Evolutionary conservation across 1,284 basidiomycete species (phyloP), one percentile per base, ranked within the genome.

Genomic region (Apiotrichum mycotoxinovorans): DNA sequence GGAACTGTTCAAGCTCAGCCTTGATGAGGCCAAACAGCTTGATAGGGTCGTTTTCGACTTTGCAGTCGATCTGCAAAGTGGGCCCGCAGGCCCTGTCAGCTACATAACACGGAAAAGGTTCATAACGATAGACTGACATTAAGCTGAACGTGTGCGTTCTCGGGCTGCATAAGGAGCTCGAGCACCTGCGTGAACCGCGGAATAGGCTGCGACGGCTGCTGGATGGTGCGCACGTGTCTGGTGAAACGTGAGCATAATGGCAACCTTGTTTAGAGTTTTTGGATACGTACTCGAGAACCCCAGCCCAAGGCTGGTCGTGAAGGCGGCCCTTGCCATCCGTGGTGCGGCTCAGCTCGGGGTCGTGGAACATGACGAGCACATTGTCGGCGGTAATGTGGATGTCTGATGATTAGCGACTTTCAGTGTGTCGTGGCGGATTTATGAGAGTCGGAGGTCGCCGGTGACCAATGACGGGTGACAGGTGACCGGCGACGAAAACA

Each of bases 361-460:
- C 94, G 75, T 97, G 93, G 78, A 95, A 96, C 90, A 98, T 93
- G 61, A 98, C 78, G 48, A 98, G 88, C 49, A 91, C 85, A 68
- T 87, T 82, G 79, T 98, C 95, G 64, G 83, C 78, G 51, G 94
- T 94, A 72, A 97, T 88, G 78, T 98, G 95, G 65, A 98, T 92
- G 83, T 98, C 94, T 93, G 84, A 65, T 8, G 8, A 20, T 23
- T 48, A 15, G 34, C 18, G 10, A 10, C 4, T 41, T 9, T 38
- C 12, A 17, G 4, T 18, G 49, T 34, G 37, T 35, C 27, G 33
- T 48, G 12, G 30, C 30, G 30, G 30, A 30, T 18, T 11, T 34
- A 52, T 46, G 8, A 20, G n/a, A 17, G 20, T 18, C 42, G 54
- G 49, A n/a, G 37, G 79, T 98, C 95, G 64, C 83, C 78, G 51